These are phyloP conservation scores for Onygena corvina DNA, from an alignment of 2,329 filamentous ascomycete species.

Conservation along the genomic window DNA sequence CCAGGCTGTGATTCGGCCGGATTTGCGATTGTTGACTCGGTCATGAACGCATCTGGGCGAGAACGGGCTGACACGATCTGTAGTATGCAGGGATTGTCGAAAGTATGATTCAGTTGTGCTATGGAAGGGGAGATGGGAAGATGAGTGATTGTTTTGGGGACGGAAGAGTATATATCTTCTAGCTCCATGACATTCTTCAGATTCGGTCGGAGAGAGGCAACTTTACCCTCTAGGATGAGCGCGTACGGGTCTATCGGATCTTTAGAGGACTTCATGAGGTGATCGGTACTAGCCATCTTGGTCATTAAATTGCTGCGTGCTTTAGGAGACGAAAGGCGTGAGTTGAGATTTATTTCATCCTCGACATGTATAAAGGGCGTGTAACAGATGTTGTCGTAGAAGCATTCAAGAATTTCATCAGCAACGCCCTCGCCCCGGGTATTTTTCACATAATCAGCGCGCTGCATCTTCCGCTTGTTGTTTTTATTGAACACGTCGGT, in stretches of 20 bases:
- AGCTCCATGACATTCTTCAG: conserved; percentile 85
- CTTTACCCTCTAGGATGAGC: conserved; percentile 76
- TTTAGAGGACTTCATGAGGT: conserved; percentile 52
- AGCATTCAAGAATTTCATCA: conserved; percentile 84
- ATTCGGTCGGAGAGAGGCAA: conserved; percentile 70
- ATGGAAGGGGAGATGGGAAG: conserved; percentile 49
- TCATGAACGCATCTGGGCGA: conserved; percentile 88
- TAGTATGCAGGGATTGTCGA: conserved; percentile 79
- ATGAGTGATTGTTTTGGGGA: conserved; percentile 55
- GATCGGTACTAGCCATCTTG: conserved; percentile 51
- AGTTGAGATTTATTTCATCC: conserved; percentile 63
- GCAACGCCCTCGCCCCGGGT: conserved; percentile 84
- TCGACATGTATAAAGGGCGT: conserved; percentile 98
- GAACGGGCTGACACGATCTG: conserved; percentile 93
- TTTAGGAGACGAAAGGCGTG: conserved; percentile 59
- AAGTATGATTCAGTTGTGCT: conserved; percentile 70
- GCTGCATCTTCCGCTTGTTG: conserved; percentile 99
- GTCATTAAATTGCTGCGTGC: conserved; percentile 56
- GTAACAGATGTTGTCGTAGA: conserved; percentile 97
- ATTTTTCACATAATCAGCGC: conserved; percentile 88
- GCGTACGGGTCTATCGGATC: conserved; percentile 94
- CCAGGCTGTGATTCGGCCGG: conserved; percentile 79
- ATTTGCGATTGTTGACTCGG: conserved; percentile 70
- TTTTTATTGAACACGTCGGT: conserved; percentile 99
- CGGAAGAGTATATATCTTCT: conserved; percentile 83